Conservation (phyloP, 169 alveolate genomes). For the Cystoisospora suis region DNA sequence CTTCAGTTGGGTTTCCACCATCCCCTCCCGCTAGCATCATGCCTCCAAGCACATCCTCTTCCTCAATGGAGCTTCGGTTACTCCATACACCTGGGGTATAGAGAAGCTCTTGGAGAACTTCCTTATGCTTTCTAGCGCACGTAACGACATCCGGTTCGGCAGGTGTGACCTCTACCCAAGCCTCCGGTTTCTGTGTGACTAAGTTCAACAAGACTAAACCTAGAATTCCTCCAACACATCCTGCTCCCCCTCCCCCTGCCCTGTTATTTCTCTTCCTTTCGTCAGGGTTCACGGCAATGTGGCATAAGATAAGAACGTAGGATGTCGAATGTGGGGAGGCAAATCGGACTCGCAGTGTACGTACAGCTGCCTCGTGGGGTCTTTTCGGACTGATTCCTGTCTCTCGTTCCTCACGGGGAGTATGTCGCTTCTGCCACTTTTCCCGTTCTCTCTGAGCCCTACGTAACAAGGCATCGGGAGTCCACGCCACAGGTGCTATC, state of each 20-base stretch:
- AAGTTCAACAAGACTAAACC: background rate
- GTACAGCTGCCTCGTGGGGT: background rate
- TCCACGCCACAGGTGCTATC: background rate
- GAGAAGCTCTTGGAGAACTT: background rate
- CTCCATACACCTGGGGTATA: background rate
- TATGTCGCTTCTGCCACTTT: background rate
- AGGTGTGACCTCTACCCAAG: background rate
- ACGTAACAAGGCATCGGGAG: background rate
- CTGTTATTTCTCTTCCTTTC: background rate
- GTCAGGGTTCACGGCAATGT: background rate
- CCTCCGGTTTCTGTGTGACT: background rate
- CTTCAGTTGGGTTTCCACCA: no score
- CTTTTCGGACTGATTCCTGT: background rate
- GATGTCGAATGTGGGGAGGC: conserved; percentile 3
- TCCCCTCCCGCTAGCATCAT: no score
- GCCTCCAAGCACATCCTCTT: no score
- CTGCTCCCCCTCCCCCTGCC: background rate
- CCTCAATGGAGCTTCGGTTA: no score
- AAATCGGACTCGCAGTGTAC: background rate
- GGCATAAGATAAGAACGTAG: background rate
- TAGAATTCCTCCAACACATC: background rate
- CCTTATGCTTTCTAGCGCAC: background rate
- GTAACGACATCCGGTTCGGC: background rate
- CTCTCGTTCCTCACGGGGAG: background rate
- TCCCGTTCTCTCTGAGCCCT: background rate